A percentile compares a stretch with the other conserved stretches of the same genome.
Conservation (phyloP, 768 basidiomycete species). For the Stropharia rugosoannulata region DNA sequence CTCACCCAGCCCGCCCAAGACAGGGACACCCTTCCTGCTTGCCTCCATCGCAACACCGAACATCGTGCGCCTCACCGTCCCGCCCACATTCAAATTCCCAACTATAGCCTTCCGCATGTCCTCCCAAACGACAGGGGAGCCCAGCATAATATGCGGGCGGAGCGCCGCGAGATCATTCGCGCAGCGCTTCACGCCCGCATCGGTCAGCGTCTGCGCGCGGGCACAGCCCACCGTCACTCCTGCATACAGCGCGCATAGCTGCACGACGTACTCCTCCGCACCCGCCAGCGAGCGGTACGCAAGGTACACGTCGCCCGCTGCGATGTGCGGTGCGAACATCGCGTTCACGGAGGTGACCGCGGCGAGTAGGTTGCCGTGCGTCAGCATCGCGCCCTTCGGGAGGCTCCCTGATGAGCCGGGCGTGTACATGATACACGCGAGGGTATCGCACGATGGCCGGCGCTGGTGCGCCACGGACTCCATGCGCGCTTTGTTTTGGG, state of each 20-base stretch:
- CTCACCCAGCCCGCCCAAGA: constrained; percentile 61
- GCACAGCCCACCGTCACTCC: constrained; percentile 81
- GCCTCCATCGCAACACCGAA: constrained; percentile 70
- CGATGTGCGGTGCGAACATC: constrained; percentile 57
- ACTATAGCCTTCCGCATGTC: constrained; percentile 89
- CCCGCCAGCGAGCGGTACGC: constrained; percentile 89
- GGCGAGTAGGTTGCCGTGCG: constrained; percentile 76
- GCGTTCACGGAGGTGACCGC: constrained; percentile 68
- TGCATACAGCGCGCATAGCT: constrained; percentile 61
- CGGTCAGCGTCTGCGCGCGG: constrained; percentile 85
- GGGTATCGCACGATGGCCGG: constrained; percentile 29
- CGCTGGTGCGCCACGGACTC: constrained; percentile 33
- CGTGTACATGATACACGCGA: constrained; percentile 59
- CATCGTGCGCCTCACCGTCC: constrained; percentile 56
- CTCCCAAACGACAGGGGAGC: constrained; percentile 92
- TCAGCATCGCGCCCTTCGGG: constrained; percentile 87
- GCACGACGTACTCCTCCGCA: constrained; percentile 88
- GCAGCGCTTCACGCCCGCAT: constrained; percentile 70
- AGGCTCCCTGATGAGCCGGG: constrained; percentile 71
- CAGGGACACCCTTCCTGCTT: constrained; percentile 63
- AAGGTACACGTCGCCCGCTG: constrained; percentile 57
- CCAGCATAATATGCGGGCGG: constrained; percentile 78
- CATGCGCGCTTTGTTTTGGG: constrained; percentile 20
- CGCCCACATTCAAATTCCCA: constrained; percentile 61
- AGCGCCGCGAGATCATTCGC: constrained; percentile 76